Conservation (phyloP, 805 yeast species). For the Candida suzukii region DNA sequence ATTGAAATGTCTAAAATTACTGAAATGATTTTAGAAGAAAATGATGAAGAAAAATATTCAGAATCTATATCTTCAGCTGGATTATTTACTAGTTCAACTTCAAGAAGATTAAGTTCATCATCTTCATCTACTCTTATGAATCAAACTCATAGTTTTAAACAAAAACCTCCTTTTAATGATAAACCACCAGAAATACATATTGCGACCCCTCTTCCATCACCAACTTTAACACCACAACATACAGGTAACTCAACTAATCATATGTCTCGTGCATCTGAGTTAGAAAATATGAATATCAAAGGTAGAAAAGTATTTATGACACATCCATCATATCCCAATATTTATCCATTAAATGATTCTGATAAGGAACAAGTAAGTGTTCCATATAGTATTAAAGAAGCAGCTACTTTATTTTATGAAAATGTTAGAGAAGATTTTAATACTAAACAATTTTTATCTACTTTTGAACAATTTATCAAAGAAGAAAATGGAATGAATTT, state of each 20-base stretch:
- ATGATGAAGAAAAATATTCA: conserved; percentile 7
- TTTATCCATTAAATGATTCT: conserved; percentile 25
- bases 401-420: conserved; percentile 56
- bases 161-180: conserved; percentile 22
- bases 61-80: background rate
- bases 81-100: background rate
- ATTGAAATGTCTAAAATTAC: conserved; percentile 37
- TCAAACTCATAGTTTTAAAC: conserved; percentile 23
- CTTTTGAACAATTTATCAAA: conserved; percentile 60
- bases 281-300: conserved; percentile 23
- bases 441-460: conserved; percentile 65
- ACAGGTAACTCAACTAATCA: conserved; percentile 21
- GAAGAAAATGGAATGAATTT: conserved; percentile 53
- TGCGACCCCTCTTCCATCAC: conserved; percentile 88
- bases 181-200: conserved; percentile 45
- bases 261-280: conserved; percentile 18
- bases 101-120: background rate
- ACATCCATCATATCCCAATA: conserved; percentile 25
- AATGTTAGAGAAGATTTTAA: conserved; percentile 61
- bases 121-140: conserved; percentile 22
- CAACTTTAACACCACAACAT: conserved; percentile 48
- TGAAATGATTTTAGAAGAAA: conserved; percentile 24
- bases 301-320: conserved; percentile 24
- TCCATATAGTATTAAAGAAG: conserved; percentile 77
- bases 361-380: conserved; percentile 27